Conservation (phyloP, 352 stramenopile species). For the Elongisporangium anandrum region DNA sequence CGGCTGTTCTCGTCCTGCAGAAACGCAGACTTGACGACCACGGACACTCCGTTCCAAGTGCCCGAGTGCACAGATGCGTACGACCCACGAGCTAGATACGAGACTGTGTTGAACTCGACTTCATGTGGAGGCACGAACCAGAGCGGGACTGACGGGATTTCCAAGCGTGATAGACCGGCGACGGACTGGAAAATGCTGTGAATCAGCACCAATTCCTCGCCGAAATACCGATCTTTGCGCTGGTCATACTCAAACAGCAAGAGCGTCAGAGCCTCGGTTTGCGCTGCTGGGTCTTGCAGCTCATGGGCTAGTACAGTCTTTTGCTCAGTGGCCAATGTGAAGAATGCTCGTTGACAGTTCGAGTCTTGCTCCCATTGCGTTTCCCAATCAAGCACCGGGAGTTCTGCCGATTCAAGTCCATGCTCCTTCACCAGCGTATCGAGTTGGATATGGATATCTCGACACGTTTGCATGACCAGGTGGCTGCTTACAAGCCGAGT, state of each 20-base stretch:
- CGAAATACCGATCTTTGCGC: constrained; percentile 8
- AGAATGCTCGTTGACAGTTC: constrained; percentile 4
- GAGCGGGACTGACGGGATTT: constrained; percentile 4
- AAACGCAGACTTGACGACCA: no score
- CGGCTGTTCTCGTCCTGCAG: background rate
- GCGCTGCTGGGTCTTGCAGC: background rate
- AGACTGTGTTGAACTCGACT: constrained; percentile 3
- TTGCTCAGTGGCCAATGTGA: constrained; percentile 1
- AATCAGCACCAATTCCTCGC: constrained; percentile 4
- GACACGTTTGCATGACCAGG: no score
- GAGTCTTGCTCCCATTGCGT: constrained; percentile 9
- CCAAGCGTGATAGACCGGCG: constrained; percentile 1
- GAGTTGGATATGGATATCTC: no score
- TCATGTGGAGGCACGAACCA: constrained; percentile 19
- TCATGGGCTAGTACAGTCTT: constrained; percentile 3
- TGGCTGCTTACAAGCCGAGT: no score
- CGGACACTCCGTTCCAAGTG: no score
- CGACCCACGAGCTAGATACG: no score
- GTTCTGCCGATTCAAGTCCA: background rate
- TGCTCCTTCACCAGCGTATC: no score
- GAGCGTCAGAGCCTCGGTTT: constrained; percentile 10
- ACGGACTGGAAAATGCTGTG: constrained; percentile 1
- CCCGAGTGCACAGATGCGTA: no score
- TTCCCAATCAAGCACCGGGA: constrained; percentile 1
- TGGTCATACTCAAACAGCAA: constrained; percentile 11